phyloP scores from a whole-genome alignment of 768 basidiomycete genomes.

The Termitomyces sp. region DNA sequence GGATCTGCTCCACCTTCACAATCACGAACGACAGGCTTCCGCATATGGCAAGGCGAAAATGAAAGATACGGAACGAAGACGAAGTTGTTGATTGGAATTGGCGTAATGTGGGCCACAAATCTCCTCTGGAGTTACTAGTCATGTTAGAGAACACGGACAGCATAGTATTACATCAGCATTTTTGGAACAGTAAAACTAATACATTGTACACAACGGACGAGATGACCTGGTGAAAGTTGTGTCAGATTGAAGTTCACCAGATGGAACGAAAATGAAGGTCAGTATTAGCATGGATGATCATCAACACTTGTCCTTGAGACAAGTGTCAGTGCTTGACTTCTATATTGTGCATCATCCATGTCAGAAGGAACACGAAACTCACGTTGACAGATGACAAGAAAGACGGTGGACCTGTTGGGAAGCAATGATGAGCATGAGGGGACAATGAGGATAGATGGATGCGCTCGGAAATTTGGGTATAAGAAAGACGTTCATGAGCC shows the following conservation, averaged over 20 bases:
- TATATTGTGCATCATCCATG: constrained; percentile 63
- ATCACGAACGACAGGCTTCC: constrained; percentile 20
- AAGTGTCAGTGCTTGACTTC: constrained; percentile 88
- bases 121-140: constrained; percentile 46
- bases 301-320: constrained; percentile 73
- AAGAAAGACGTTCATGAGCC: constrained; percentile 62
- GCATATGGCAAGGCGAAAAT: constrained; percentile 26
- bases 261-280: constrained; percentile 29
- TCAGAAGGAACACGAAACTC: constrained; percentile 21
- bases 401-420: constrained; percentile 1
- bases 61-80: constrained; percentile 38
- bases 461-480: constrained; percentile 94
- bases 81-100: constrained; percentile 37
- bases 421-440: constrained; percentile 6
- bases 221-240: background rate
- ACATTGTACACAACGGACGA: background rate
- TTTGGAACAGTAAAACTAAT: background rate
- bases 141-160: background rate
- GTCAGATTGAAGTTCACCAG: background rate
- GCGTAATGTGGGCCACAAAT: constrained; percentile 65
- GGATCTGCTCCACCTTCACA: constrained; percentile 22
- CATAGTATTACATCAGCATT: background rate
- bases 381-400: constrained; percentile 15
- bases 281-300: constrained; percentile 92
- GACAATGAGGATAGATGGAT: constrained; percentile 12